Percentiles rank a stretch among this genome's conserved stretches.
These are phyloP conservation scores for Solanum acaule DNA, from an alignment of 257 asterid species.

Conservation along the genomic window DNA sequence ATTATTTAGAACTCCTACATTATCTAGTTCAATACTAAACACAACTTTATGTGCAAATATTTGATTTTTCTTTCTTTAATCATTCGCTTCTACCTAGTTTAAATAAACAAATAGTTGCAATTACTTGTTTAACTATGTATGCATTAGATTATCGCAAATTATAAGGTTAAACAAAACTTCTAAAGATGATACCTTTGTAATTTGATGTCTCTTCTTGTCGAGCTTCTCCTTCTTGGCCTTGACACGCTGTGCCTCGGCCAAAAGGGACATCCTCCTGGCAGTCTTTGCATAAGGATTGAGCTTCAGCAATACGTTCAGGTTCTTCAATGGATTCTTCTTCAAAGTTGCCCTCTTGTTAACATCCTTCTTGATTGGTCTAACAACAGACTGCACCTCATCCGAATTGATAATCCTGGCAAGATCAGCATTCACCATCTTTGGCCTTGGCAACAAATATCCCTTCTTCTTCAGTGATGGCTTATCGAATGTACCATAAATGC, in stretches of 20 bases:
- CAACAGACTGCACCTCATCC: conserved; percentile 86
- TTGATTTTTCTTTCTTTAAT: neutral
- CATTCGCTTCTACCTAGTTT: neutral
- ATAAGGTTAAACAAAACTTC: too few relatives aligned
- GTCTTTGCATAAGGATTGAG: conserved; percentile 79
- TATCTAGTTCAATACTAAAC: neutral
- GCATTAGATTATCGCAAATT: neutral
- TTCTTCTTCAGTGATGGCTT: conserved; percentile 61
- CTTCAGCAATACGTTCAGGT: conserved; percentile 33
- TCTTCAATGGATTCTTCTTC: conserved; percentile 9
- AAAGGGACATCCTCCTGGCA: conserved; percentile 64
- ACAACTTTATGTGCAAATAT: neutral
- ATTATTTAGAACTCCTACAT: neutral
- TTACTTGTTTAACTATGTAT: neutral
- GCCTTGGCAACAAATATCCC: conserved; percentile 58
- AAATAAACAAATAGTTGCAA: neutral
- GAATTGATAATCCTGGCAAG: conserved; percentile 79
- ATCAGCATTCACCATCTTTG: conserved; percentile 82
- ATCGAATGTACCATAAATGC: conserved; percentile 58
- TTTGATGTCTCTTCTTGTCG: conserved; percentile 51
- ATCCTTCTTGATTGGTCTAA: conserved; percentile 72
- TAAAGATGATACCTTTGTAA: conserved; percentile 50
- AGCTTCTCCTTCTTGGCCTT: conserved; percentile 75
- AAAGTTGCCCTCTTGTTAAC: conserved; percentile 17
- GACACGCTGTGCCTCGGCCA: conserved; percentile 73